These are phyloP conservation scores for Didymella segeticola DNA, from an alignment of 2,329 filamentous ascomycete species.

Conservation along the genomic window DNA sequence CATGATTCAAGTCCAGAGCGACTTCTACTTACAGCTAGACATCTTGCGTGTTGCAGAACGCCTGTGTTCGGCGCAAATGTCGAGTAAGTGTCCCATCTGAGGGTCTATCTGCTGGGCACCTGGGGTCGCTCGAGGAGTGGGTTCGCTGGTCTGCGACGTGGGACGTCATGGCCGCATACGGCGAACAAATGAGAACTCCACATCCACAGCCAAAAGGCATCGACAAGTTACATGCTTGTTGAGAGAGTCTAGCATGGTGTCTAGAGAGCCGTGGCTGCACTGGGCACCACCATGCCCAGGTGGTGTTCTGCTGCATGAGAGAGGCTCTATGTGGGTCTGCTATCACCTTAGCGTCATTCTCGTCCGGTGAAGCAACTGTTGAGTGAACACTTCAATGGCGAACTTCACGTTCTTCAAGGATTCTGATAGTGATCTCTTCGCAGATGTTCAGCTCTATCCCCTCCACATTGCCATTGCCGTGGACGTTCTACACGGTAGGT, in stretches of 20 bases:
- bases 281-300: constrained; percentile 2
- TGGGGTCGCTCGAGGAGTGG: background rate
- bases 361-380: constrained; percentile 15
- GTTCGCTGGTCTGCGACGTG: background rate
- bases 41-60: background rate
- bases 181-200: background rate
- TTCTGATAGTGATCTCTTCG: background rate
- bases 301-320: constrained; percentile 14
- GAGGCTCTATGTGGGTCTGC: constrained; percentile 8
- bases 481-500: background rate
- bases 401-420: background rate
- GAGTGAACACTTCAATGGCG: background rate
- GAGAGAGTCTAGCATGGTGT: background rate
- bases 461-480: too few species aligned
- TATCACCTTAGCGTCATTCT: background rate
- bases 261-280: background rate
- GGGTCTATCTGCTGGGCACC: background rate
- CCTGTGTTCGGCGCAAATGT: background rate
- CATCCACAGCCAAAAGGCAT: background rate
- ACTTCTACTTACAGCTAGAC: background rate
- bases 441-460: background rate
- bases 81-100: background rate
- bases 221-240: too few species aligned
- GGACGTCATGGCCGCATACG: background rate
- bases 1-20: background rate